Percentiles rank a stretch among this genome's conserved stretches.
Evolutionary conservation across 495 filamentous ascomycete species (phyloP).

Genomic region (Evernia prunastri): DNA sequence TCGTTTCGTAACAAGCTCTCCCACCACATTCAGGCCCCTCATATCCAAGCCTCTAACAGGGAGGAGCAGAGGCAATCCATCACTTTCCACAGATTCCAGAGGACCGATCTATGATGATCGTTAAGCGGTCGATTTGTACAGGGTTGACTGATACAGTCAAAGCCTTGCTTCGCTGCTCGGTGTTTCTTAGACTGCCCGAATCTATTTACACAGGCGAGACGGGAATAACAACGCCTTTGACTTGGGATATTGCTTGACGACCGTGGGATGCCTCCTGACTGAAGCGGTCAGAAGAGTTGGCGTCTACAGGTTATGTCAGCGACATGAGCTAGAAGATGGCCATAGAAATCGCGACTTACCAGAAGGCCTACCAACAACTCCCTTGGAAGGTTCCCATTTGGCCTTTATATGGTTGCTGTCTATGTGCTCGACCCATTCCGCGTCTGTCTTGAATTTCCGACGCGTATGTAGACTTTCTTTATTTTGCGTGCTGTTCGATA

Average conservation of each 20-base stretch:
- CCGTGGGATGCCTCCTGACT: background rate
- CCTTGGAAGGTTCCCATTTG: conserved; percentile 62
- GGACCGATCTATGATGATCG: background rate
- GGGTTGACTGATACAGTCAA: background rate
- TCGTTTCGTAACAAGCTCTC: background rate
- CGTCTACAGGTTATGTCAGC: conserved; percentile 14
- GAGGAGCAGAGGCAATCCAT: background rate
- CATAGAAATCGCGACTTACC: conserved; percentile 36
- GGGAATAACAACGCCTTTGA: background rate
- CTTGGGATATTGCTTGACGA: conserved; percentile 6
- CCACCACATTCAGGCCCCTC: background rate
- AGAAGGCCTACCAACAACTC: conserved; percentile 44
- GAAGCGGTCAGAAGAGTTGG: conserved; percentile 19
- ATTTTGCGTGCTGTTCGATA: conserved; percentile 26
- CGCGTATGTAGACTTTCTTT: conserved; percentile 23
- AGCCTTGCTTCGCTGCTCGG: background rate
- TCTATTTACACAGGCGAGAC: background rate
- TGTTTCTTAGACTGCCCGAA: background rate
- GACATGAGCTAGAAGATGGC: background rate
- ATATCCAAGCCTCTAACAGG: background rate
- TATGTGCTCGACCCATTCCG: conserved; percentile 54
- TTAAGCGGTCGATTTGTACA: background rate
- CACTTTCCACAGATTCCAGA: background rate
- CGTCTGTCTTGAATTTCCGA: conserved; percentile 30
- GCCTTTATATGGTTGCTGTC: conserved; percentile 51